A percentile compares a stretch with the other conserved stretches of the same genome.
Conservation (phyloP, 768 basidiomycete genomes). For the Rubroboletus satanas region DNA sequence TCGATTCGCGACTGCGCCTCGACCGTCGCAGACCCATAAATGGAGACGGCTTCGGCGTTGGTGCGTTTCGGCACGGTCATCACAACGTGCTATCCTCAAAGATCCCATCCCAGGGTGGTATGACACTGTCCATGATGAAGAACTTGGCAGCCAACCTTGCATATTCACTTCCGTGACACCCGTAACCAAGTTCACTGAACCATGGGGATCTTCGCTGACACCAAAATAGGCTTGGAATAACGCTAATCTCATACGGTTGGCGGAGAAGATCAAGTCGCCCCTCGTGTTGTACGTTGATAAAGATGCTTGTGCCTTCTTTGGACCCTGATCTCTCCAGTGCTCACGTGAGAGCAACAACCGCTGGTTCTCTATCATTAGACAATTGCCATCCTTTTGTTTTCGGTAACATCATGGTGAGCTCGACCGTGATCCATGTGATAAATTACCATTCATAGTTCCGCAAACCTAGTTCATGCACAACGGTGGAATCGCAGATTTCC, state of each 20-base stretch:
- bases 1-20: constrained; percentile 85
- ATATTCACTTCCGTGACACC: constrained; percentile 96
- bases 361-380: constrained; percentile 85
- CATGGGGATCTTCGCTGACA: constrained; percentile 9
- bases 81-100: not conserved
- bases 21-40: constrained; percentile 85
- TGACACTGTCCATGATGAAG: constrained; percentile 79
- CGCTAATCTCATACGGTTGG: constrained; percentile 85
- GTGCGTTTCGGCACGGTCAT: constrained; percentile 40
- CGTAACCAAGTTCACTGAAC: constrained; percentile 39
- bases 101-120: constrained; percentile 72
- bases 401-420: constrained; percentile 82
- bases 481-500: constrained; percentile 86
- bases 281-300: constrained; percentile 74
- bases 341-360: constrained; percentile 92
- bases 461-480: constrained; percentile 89
- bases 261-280: constrained; percentile 95
- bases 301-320: not conserved
- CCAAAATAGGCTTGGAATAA: constrained; percentile 88
- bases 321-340: constrained; percentile 43
- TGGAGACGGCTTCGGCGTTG: constrained; percentile 95
- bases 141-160: constrained; percentile 83
- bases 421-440: not conserved
- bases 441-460: not conserved
- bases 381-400: constrained; percentile 95